Percentiles rank a stretch among this genome's conserved stretches.
These are phyloP conservation scores for Neurospora sublineolata DNA, from an alignment of 495 filamentous ascomycete species.

Conservation along the genomic window DNA sequence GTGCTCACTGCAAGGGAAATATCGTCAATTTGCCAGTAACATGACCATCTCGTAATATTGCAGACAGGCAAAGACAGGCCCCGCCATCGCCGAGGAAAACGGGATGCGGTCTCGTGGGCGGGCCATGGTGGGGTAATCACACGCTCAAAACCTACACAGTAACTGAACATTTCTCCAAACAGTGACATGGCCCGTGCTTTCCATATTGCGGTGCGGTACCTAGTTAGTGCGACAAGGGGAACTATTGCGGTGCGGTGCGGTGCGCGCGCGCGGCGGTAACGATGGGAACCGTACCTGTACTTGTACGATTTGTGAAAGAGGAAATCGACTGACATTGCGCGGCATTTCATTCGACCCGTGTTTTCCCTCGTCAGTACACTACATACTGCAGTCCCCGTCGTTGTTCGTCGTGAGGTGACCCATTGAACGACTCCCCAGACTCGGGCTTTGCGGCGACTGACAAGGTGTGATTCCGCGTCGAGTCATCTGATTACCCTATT, in stretches of 20 bases:
- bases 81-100: background rate
- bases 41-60: background rate
- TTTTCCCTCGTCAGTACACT: slow-evolving; percentile 5
- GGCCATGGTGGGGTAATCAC: background rate
- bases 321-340: background rate
- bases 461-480: background rate
- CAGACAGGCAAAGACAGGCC: background rate
- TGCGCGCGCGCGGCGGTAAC: background rate
- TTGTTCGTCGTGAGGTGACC: background rate
- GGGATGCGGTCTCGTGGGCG: background rate
- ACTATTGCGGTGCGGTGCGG: background rate
- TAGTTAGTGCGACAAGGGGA: background rate
- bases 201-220: background rate
- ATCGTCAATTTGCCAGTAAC: background rate
- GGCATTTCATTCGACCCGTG: slow-evolving; percentile 5
- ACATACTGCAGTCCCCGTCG: background rate
- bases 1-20: background rate
- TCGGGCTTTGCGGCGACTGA: background rate
- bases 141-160: background rate
- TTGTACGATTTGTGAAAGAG: background rate
- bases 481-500: slow-evolving; percentile 6
- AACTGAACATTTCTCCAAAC: background rate
- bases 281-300: background rate
- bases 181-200: background rate
- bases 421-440: background rate